Conservation (phyloP, 345 rosid genomes). For the Iberis pinnata region DNA sequence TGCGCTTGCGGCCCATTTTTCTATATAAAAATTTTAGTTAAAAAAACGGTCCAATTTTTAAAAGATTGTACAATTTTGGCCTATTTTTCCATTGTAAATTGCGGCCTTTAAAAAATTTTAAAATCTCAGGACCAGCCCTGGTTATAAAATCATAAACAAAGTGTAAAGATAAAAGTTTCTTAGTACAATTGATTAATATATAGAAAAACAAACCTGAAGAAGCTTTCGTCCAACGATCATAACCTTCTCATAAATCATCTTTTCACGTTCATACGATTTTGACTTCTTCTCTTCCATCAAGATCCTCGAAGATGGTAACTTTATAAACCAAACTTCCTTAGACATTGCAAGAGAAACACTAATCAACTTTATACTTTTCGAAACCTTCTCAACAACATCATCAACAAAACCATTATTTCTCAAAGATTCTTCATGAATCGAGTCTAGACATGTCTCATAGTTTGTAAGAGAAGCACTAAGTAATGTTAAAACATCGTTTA, state of each 20-base stretch:
- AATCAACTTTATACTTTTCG: conserved; percentile 19
- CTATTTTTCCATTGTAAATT: too few species aligned
- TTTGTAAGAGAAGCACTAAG: conserved; percentile 33
- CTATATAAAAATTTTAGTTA: too few species aligned
- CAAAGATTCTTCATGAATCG: not conserved
- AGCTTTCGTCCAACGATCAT: conserved; percentile 24
- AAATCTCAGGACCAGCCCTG: too few species aligned
- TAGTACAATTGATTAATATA: too few species aligned
- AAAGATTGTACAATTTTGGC: too few species aligned
- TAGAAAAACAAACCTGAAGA: conserved; percentile 18
- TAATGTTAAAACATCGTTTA: conserved; percentile 20
- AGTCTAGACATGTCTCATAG: conserved; percentile 26
- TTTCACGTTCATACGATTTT: conserved; percentile 3
- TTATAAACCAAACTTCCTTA: conserved; percentile 14
- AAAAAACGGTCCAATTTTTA: too few species aligned
- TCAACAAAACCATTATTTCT: not conserved
- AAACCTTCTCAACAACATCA: not conserved
- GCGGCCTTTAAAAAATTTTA: too few species aligned
- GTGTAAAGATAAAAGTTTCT: too few species aligned
- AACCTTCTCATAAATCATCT: conserved; percentile 20
- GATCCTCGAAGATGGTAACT: conserved; percentile 13
- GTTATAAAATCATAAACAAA: too few species aligned
- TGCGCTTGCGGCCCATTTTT: too few species aligned
- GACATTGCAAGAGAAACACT: conserved; percentile 32
- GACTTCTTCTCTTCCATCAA: conserved; percentile 3